A percentile compares a stretch with the other conserved stretches of the same genome.
Evolutionary conservation across 148 eudicot species (phyloP).

Genomic region (Silene latifolia): DNA sequence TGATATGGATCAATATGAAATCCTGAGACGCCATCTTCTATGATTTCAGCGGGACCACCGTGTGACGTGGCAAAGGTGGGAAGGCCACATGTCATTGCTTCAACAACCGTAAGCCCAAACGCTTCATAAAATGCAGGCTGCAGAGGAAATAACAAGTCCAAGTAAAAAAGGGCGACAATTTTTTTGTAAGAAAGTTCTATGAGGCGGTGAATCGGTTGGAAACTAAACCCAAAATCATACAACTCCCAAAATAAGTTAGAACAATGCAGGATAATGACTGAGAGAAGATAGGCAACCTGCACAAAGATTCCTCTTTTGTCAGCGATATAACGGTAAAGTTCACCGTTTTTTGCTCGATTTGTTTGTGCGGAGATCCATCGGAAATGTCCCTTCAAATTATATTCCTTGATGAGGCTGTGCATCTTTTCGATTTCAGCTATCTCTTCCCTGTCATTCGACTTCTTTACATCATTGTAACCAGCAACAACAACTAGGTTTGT

Average conservation of each 20-base stretch:
- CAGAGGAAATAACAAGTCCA: neutral
- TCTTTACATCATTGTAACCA: slow-evolving; percentile 81
- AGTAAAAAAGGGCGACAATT: neutral
- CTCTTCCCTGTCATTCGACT: slow-evolving; percentile 90
- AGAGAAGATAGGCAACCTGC: slow-evolving; percentile 50
- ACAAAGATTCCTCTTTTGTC: slow-evolving; percentile 87
- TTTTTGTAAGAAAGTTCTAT: neutral
- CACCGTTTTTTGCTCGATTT: slow-evolving; percentile 84
- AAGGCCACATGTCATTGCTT: slow-evolving; percentile 95
- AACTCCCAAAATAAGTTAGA: neutral
- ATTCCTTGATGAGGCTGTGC: slow-evolving; percentile 72
- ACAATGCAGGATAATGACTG: neutral
- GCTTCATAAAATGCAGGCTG: slow-evolving; percentile 99
- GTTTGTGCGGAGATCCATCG: slow-evolving; percentile 87
- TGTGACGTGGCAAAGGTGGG: slow-evolving; percentile 97
- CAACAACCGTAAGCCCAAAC: slow-evolving; percentile 96
- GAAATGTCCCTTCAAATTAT: slow-evolving; percentile 67
- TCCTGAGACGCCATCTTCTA: slow-evolving; percentile 82
- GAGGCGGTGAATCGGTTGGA: no score
- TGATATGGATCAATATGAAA: slow-evolving; percentile 97
- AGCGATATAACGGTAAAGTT: slow-evolving; percentile 90
- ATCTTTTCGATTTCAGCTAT: slow-evolving; percentile 85
- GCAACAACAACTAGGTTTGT: slow-evolving; percentile 83
- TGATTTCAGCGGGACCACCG: slow-evolving; percentile 94
- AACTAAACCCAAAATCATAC: no score